phyloP scores from a whole-genome alignment of 164 flowering plant species.

The Paratinospora sagittata region DNA sequence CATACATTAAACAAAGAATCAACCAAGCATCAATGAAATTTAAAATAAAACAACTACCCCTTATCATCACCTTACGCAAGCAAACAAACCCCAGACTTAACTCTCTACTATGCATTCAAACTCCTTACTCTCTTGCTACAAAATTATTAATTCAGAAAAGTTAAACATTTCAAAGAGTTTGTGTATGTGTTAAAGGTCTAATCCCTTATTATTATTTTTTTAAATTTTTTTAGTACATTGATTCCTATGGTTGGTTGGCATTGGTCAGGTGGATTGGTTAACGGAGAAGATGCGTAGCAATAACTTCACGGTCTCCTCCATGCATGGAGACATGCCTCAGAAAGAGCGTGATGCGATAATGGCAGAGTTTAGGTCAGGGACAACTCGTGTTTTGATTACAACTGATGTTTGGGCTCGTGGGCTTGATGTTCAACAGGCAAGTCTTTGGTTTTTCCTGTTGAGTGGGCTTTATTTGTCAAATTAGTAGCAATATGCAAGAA shows the following conservation, averaged over 20 bases:
- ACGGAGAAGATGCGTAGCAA: constrained; percentile 73
- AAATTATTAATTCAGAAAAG: no score
- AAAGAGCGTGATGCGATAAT: constrained; percentile 93
- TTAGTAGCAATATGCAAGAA: no score
- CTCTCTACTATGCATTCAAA: no score
- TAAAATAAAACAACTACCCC: no score
- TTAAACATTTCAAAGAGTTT: neutral
- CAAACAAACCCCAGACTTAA: no score
- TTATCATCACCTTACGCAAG: no score
- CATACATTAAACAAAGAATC: no score
- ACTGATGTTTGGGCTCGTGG: constrained; percentile 99
- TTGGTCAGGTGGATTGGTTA: constrained; percentile 72
- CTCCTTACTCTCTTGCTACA: no score
- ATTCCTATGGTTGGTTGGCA: neutral
- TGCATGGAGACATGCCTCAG: constrained; percentile 99
- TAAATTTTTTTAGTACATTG: neutral
- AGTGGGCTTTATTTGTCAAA: neutral
- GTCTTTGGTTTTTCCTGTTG: constrained; percentile 8
- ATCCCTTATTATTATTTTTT: no score
- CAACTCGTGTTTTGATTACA: constrained; percentile 87
- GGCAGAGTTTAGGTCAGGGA: constrained; percentile 66
- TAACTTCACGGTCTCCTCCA: constrained; percentile 86
- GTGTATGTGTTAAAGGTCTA: neutral
- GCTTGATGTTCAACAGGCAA: constrained; percentile 95
- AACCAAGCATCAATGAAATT: no score